Evolutionary conservation across 139 green algal species (phyloP).

Genomic region (Chlamydomonas asymmetrica): DNA sequence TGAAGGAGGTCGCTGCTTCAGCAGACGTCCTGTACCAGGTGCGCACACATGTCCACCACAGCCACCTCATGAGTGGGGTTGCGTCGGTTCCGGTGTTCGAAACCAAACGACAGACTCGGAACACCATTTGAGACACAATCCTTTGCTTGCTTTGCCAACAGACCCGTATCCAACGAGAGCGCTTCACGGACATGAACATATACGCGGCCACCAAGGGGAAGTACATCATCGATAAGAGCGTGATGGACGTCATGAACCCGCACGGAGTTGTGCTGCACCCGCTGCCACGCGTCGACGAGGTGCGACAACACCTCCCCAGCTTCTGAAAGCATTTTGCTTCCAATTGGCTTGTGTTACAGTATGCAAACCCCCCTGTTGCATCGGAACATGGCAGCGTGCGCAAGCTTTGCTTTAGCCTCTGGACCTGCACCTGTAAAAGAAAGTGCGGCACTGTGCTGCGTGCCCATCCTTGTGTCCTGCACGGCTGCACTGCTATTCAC

Average conservation of each 20-base stretch:
- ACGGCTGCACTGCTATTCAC: no score
- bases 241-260: constrained; percentile 82
- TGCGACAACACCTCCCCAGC: constrained; percentile 19
- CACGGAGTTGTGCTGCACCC: constrained; percentile 96
- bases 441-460: neutral
- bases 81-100: no score
- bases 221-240: constrained; percentile 91
- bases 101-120: no score
- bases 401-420: neutral
- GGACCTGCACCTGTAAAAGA: neutral
- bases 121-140: no score
- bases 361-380: neutral
- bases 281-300: constrained; percentile 95
- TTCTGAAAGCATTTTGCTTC: neutral
- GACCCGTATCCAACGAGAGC: constrained; percentile 98
- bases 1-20: constrained; percentile 52
- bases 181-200: constrained; percentile 85
- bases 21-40: constrained; percentile 87
- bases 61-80: no score
- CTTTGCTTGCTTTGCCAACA: no score
- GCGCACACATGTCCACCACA: neutral
- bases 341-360: neutral
- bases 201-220: constrained; percentile 82
- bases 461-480: no score
- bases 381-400: neutral